Conservation (phyloP, 768 basidiomycete species). For the Suillus fuscotomentosus region DNA sequence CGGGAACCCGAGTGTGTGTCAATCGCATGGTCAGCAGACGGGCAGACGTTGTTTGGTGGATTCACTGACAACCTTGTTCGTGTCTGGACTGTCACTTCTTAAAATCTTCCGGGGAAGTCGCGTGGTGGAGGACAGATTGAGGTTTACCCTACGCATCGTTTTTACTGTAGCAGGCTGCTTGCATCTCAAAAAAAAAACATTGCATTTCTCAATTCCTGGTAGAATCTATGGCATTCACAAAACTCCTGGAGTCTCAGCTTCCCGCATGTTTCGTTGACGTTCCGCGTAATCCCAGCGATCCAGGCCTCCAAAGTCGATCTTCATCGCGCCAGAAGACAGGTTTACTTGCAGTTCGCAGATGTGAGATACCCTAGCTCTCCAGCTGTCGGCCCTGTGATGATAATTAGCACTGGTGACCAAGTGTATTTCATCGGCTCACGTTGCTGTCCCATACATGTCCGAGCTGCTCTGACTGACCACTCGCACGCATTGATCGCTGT, state of each 20-base stretch:
- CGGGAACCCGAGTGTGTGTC: constrained; percentile 92
- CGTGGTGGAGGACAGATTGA: constrained; percentile 13
- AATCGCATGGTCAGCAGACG: constrained; percentile 98
- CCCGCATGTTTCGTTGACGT: constrained; percentile 60
- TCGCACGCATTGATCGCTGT: constrained; percentile 63
- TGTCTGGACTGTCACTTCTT: constrained; percentile 81
- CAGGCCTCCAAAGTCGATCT: constrained; percentile 72
- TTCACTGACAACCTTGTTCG: constrained; percentile 95
- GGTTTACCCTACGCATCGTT: constrained; percentile 21
- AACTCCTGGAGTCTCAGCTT: constrained; percentile 35
- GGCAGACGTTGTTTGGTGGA: constrained; percentile 95
- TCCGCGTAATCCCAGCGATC: constrained; percentile 73
- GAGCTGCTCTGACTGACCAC: constrained; percentile 57
- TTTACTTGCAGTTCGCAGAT: constrained; percentile 73
- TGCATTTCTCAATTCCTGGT: constrained; percentile 12
- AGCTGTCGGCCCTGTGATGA: constrained; percentile 68
- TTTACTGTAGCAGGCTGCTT: constrained; percentile 22
- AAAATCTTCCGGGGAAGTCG: constrained; percentile 25
- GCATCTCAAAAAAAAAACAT: constrained; percentile 19
- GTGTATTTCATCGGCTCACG: constrained; percentile 43
- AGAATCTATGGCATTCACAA: not conserved
- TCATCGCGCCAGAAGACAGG: constrained; percentile 57
- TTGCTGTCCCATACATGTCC: constrained; percentile 75
- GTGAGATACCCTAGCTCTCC: constrained; percentile 70
- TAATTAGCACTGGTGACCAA: constrained; percentile 5